Evolutionary conservation across 78 protist genomes (phyloP), one percentile per base, ranked within the genome.

Genomic region (Bodo saltans): DNA sequence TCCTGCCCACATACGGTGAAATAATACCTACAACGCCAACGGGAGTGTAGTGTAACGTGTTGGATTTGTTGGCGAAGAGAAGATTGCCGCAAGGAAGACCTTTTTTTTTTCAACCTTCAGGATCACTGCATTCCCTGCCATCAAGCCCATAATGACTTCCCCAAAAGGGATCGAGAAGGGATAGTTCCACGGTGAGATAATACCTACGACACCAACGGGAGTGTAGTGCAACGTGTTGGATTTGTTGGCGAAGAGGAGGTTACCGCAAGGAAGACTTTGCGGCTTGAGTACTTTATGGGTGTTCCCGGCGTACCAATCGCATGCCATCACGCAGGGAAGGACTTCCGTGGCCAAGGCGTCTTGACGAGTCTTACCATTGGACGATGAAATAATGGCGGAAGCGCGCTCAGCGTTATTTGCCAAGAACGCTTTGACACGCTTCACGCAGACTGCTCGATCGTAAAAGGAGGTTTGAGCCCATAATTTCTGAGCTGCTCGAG

Each of bases 71-170:
- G 11, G 71, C 84, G 21, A 79, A 79, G 12, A 79, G 23, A 8
- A 70, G 71, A 74, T 79, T n/a, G 25, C 84, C 84, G 11, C 71
- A n/a, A n/a, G n/a, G n/a, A n/a, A n/a, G n/a, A n/a, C n/a, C n/a
- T n/a, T n/a, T n/a, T n/a, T n/a, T n/a, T n/a, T n/a, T n/a, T n/a
- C n/a, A n/a, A n/a, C n/a, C n/a, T n/a, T n/a, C n/a, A n/a, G n/a
- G n/a, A n/a, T n/a, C n/a, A n/a, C n/a, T n/a, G 86, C 83, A 30
- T 83, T 83, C 41, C 86, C 86, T n/a, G 86, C 78, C 83, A 72
- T 72, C 37, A 83, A 30, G 33, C 83, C 86, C 74, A 72, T 69
- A n/a, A 72, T 72, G 30, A 83, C 79, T 67, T 83, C 78, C 12
- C 86, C 74, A 32, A 72, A 72, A 27, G 78, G 78, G 8, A 83